A percentile compares a stretch with the other conserved stretches of the same genome.
These are phyloP conservation scores for Penstemon barbatus DNA, from an alignment of 257 asterid genomes.

Conservation along the genomic window DNA sequence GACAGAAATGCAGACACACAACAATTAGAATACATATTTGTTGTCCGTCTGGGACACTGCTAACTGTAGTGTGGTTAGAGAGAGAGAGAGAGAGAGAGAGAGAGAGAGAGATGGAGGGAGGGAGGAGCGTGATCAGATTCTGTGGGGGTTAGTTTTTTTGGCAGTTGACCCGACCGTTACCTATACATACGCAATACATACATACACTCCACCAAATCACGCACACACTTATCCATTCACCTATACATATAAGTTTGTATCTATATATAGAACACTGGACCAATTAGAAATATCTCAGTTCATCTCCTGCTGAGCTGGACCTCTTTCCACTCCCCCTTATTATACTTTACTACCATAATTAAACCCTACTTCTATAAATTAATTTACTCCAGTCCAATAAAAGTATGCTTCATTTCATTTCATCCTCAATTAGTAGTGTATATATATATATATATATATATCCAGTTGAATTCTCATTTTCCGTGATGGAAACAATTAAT, in stretches of 20 bases:
- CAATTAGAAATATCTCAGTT: constrained; percentile 38
- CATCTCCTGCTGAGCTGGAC: constrained; percentile 46
- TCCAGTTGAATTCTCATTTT: constrained; percentile 28
- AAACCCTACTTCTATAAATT: constrained; percentile 20
- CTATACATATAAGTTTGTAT: constrained; percentile 24
- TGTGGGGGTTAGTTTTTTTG: constrained; percentile 74
- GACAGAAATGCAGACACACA: constrained; percentile 53
- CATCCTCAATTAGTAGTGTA: constrained; percentile 10
- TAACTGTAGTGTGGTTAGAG: constrained; percentile 33
- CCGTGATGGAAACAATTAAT: constrained; percentile 31
- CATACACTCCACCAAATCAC: constrained; percentile 23
- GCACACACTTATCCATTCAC: constrained; percentile 34
- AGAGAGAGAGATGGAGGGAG: constrained; percentile 37
- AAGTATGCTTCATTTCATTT: constrained; percentile 11
- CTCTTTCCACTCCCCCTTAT: constrained; percentile 21
- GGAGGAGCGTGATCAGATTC: constrained; percentile 74
- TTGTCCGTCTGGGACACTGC: constrained; percentile 33
- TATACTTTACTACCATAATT: neutral
- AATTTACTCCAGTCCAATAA: constrained; percentile 31
- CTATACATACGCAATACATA: constrained; percentile 34
- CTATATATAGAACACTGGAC: constrained; percentile 31
- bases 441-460: neutral
- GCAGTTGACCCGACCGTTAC: constrained; percentile 87
- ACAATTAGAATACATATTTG: constrained; percentile 29
- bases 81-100: constrained; percentile 28